These are phyloP conservation scores for Albugo laibachii DNA, from an alignment of 352 stramenopile genomes.

Conservation along the genomic window DNA sequence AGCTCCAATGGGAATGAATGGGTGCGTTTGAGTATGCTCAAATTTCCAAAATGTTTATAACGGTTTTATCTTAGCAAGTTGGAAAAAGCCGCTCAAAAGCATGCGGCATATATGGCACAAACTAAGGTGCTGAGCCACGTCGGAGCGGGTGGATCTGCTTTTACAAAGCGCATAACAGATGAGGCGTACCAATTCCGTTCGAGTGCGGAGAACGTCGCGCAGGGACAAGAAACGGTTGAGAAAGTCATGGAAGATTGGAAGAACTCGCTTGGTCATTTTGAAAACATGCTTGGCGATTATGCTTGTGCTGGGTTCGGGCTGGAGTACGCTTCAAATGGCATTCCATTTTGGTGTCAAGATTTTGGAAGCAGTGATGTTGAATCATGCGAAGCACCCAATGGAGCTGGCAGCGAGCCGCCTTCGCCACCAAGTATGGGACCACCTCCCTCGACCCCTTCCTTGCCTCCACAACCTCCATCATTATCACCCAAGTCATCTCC, in stretches of 20 bases:
- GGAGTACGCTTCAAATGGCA: constrained; percentile 7
- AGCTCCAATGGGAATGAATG: no score
- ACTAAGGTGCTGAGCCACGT: background rate
- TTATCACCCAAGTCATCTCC: no score
- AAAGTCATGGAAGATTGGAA: background rate
- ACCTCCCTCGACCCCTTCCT: no score
- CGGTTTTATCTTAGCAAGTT: background rate
- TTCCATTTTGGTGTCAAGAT: background rate
- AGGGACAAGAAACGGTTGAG: background rate
- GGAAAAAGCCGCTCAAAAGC: background rate
- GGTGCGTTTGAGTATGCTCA: no score
- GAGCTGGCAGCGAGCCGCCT: no score
- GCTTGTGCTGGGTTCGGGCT: background rate
- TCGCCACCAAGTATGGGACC: no score
- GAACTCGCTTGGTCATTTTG: background rate
- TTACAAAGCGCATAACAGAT: background rate
- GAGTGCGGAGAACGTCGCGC: background rate
- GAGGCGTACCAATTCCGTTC: background rate
- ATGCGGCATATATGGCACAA: background rate
- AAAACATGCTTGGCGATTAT: background rate
- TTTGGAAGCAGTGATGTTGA: background rate
- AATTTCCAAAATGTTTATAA: no score
- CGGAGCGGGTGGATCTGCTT: background rate
- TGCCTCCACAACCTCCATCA: no score
- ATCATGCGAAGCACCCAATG: no score